Evolutionary conservation across 768 basidiomycete species (phyloP), one percentile per base, ranked within the genome.

Genomic region (Mycena sanguinolenta): DNA sequence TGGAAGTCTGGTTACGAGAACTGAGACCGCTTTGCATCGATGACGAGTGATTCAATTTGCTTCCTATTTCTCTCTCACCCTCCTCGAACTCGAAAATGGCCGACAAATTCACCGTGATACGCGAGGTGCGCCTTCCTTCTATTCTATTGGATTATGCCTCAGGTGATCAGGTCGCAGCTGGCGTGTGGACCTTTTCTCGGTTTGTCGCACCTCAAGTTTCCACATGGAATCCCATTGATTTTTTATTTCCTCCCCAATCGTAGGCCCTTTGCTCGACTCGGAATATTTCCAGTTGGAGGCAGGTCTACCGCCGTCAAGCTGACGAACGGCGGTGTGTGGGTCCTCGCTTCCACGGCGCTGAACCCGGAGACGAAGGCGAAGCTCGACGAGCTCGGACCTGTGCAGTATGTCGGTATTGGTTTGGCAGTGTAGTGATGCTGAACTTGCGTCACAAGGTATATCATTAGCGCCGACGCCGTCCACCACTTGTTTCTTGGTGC

Each of bases 241-340:
- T 12, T 14, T 21, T 16, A 16, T 28, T n/a, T 28, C 27, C 42
- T 13, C 30, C n/a, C 63, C 49, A 16, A 55, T 8, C 30, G 12
- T 66, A 92, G 92, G 49, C 91, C 92, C 3, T 95, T 95, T 75
- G 77, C 88, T 10, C 87, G 93, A 44, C 88, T 86, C 65, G 89
- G 90, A 10, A 14, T 94, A 27, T 71, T 95, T 16, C 93, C 94
- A 9, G 81, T 96, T 28, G 96, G 96, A 0, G 95, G 95, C 27
- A 84, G 96, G 55, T 91, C 93, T 10, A 97, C 95, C 0, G 96
- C 95, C 0, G 84, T 97, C 77, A 89, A 86, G 80, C 83, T 97
- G 30, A 77, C 80, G 57, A 85, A 87, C 66, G 90, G 91, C 32
- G 90, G 88, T 12, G 90, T 96, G 25, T 96, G 94, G 89, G 84